Evolutionary conservation across 1,139 yeast species (phyloP).

Genomic region (Lodderomyces parapsilosis): DNA sequence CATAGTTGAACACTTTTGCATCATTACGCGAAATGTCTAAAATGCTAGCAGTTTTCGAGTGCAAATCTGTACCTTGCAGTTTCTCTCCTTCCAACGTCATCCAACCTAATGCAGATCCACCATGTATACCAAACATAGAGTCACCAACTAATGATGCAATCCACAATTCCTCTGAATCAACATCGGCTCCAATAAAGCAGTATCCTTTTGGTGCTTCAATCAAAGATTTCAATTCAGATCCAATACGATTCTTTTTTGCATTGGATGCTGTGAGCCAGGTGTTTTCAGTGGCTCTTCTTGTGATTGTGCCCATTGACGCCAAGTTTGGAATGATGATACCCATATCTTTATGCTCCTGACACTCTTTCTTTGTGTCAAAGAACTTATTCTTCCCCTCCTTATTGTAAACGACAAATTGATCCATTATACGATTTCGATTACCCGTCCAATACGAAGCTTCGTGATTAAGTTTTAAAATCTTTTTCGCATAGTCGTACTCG

Average conservation of each 20-base stretch:
- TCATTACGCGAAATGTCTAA: slow-evolving; percentile 87
- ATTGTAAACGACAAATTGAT: slow-evolving; percentile 77
- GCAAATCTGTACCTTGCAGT: slow-evolving; percentile 86
- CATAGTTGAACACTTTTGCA: slow-evolving; percentile 94
- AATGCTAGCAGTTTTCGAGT: slow-evolving; percentile 89
- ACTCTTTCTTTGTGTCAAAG: slow-evolving; percentile 24
- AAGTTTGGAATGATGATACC: slow-evolving; percentile 85
- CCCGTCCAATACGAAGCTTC: slow-evolving; percentile 93
- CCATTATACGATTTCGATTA: slow-evolving; percentile 75
- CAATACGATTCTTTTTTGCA: slow-evolving; percentile 80
- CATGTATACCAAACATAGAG: slow-evolving; percentile 83
- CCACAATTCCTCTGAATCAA: slow-evolving; percentile 98
- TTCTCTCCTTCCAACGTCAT: slow-evolving; percentile 98
- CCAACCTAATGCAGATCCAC: slow-evolving; percentile 98
- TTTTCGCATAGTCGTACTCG: slow-evolving; percentile 67
- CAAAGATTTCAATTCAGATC: slow-evolving; percentile 90
- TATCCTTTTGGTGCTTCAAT: slow-evolving; percentile 87
- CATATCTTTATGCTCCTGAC: slow-evolving; percentile 27
- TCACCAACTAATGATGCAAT: slow-evolving; percentile 95
- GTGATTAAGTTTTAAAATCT: slow-evolving; percentile 74
- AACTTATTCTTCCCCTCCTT: slow-evolving; percentile 25
- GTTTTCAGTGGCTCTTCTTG: slow-evolving; percentile 94
- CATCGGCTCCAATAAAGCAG: slow-evolving; percentile 95
- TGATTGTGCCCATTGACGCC: slow-evolving; percentile 93
- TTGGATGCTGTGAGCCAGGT: slow-evolving; percentile 98